Base-by-base conservation (phyloP, 1,139 yeast species). In the Saccharomyces hybrid region DNA sequence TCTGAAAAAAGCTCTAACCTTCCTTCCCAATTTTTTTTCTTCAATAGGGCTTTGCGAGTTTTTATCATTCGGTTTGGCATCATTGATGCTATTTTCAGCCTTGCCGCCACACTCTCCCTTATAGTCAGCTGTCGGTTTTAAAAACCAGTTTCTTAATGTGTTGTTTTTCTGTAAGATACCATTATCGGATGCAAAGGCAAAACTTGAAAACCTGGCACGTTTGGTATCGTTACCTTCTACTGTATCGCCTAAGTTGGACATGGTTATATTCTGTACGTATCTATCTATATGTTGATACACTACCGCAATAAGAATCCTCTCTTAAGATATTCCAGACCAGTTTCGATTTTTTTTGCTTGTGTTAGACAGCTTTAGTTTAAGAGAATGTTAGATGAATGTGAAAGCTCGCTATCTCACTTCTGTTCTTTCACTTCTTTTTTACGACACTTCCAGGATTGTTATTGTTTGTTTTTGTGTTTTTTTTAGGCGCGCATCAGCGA, bases 71-170 rank as follows among this genome's bases (percentile, higher is more conserved):
- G 23, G 5, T 3, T 19, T 1, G 25, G 5, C 25, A 11, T 16
- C 25, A 8, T 38, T 38, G 44, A 19, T 6, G n/a, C 8, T 11
- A 38, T 3, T n/a, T 16, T 19, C 44, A 16, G 6, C n/a, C 9
- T 9, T 38, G 9, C 11, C n/a, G 4, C 13, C 6, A 6, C 23
- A 38, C 9, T 0, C n/a, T 3, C 3, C 23, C 9, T 16, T 32
- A 5, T 8, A 1, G 31, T 44, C 47, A 7, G 19, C 47, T 52
- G 49, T 52, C n/a, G 44, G 41, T 23, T 19, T 26, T 47, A 29
- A 32, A 34, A 47, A 29, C 48, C 29, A 27, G 52, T 41, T 54
- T 54, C 50, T 29, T 31, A 42, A 38, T 47, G 46, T 56, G 41
- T 47, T 38, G 11, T 38, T 38, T 38, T 38, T 38, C 47, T 38